Percentiles rank a stretch among this genome's conserved stretches.
Conservation (phyloP, 768 basidiomycete genomes). For the Rhodotorula kratochvilovae region DNA sequence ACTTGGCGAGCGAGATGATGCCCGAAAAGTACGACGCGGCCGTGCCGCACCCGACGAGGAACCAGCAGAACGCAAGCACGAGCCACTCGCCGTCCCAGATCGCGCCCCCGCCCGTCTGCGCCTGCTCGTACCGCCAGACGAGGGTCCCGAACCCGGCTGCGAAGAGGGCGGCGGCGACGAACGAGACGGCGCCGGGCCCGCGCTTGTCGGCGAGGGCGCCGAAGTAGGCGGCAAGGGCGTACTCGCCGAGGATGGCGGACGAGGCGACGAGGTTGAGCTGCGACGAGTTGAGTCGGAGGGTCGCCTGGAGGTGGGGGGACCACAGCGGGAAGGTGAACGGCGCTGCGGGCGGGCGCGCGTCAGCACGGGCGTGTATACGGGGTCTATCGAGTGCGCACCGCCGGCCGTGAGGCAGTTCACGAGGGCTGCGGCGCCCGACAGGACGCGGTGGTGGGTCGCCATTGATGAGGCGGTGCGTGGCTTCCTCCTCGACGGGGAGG, state of each 20-base stretch:
- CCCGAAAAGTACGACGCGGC: constrained; percentile 36
- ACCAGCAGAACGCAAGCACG: constrained; percentile 10
- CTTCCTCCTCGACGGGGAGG: no score
- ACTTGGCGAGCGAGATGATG: constrained; percentile 29
- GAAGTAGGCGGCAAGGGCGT: constrained; percentile 15
- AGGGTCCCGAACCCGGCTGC: constrained; percentile 11
- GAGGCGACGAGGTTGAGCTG: constrained; percentile 20
- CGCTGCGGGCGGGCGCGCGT: not conserved
- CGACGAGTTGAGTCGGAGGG: constrained; percentile 8
- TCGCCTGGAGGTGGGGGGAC: not conserved
- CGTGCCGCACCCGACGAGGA: constrained; percentile 33
- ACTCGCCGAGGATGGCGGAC: constrained; percentile 31
- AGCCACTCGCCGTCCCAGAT: constrained; percentile 1
- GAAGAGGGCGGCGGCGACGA: constrained; percentile 8
- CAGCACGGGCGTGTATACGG: no score
- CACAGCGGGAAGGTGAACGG: constrained; percentile 22
- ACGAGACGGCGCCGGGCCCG: constrained; percentile 27
- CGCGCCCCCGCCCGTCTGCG: not conserved
- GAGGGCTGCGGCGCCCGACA: not conserved
- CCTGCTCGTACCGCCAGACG: constrained; percentile 9
- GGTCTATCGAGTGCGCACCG: no score
- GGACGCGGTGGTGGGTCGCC: not conserved
- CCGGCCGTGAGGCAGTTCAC: no score
- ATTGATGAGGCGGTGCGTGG: no score
- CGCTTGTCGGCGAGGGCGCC: constrained; percentile 23